Percentiles rank a stretch among this genome's conserved stretches.
These are phyloP conservation scores for Pholiota conissans DNA, from an alignment of 768 basidiomycete species.

Conservation along the genomic window DNA sequence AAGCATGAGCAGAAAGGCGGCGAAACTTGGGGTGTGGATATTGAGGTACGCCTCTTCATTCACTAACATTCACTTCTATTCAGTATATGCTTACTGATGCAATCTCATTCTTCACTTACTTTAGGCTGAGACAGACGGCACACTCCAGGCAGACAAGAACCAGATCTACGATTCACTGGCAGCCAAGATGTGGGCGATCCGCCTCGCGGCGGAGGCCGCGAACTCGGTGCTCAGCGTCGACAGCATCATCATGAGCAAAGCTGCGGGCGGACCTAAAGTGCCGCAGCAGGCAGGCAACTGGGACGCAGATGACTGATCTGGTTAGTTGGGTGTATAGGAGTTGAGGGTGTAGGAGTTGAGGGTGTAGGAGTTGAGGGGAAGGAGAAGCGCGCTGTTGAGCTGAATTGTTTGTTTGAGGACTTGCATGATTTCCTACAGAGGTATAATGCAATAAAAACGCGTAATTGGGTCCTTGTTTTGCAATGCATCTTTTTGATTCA, in stretches of 20 bases:
- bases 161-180: constrained; percentile 86
- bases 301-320: constrained; percentile 68
- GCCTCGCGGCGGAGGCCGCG: constrained; percentile 90
- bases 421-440: neutral
- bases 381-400: neutral
- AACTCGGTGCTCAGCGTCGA: constrained; percentile 92
- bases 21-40: constrained; percentile 81
- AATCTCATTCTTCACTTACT: neutral
- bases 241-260: constrained; percentile 96
- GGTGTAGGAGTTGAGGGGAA: no score
- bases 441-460: neutral
- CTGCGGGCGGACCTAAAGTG: constrained; percentile 86
- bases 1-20: constrained; percentile 81
- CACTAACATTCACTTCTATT: neutral
- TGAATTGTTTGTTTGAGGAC: neutral
- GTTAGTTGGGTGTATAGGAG: neutral
- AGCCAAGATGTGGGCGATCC: constrained; percentile 88
- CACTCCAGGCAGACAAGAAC: constrained; percentile 58
- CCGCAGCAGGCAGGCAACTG: constrained; percentile 87
- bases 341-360: neutral
- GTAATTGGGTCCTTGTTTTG: no score
- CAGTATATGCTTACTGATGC: neutral
- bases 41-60: constrained; percentile 59
- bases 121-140: constrained; percentile 79
- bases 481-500: neutral